Evolutionary conservation across 805 yeast species (phyloP).

Genomic region (Ogataea allantospora): DNA sequence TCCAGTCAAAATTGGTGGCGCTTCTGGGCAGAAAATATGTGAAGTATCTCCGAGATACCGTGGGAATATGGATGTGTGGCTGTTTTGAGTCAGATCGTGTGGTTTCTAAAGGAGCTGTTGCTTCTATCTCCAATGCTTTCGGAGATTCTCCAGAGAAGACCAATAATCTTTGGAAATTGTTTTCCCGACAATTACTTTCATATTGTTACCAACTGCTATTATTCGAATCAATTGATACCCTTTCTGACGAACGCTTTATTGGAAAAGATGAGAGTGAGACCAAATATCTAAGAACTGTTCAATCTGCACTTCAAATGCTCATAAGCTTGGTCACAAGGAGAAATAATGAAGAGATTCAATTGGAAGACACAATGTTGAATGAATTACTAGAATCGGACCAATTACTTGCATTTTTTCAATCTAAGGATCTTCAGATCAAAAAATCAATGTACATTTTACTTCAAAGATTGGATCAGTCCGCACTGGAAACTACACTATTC

Average conservation of each 20-base stretch:
- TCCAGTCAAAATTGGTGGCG: slow-evolving; percentile 55
- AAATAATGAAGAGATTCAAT: slow-evolving; percentile 5
- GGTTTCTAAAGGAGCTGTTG: slow-evolving; percentile 51
- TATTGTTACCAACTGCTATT: slow-evolving; percentile 51
- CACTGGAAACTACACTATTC: slow-evolving; percentile 30
- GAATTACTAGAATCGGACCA: slow-evolving; percentile 41
- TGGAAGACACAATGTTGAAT: slow-evolving; percentile 27
- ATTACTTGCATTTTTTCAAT: slow-evolving; percentile 42
- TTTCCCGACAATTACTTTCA: slow-evolving; percentile 53
- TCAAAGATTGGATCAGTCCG: slow-evolving; percentile 27
- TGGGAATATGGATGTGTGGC: slow-evolving; percentile 75
- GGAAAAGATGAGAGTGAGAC: slow-evolving; percentile 62
- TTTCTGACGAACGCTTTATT: slow-evolving; percentile 74
- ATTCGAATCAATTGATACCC: slow-evolving; percentile 56
- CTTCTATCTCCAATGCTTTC: slow-evolving; percentile 53
- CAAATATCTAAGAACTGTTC: slow-evolving; percentile 59
- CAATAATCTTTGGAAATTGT: slow-evolving; percentile 58
- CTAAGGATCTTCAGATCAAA: slow-evolving; percentile 41
- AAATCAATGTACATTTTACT: slow-evolving; percentile 41
- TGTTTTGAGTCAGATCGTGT: slow-evolving; percentile 64
- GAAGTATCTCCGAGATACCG: slow-evolving; percentile 65
- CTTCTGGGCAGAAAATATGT: slow-evolving; percentile 54
- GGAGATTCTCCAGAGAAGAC: slow-evolving; percentile 52
- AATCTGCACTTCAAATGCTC: slow-evolving; percentile 50
- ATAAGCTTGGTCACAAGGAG: slow-evolving; percentile 22